phyloP scores from a whole-genome alignment of 805 yeast genomes.

The Pichia kluyveri region DNA sequence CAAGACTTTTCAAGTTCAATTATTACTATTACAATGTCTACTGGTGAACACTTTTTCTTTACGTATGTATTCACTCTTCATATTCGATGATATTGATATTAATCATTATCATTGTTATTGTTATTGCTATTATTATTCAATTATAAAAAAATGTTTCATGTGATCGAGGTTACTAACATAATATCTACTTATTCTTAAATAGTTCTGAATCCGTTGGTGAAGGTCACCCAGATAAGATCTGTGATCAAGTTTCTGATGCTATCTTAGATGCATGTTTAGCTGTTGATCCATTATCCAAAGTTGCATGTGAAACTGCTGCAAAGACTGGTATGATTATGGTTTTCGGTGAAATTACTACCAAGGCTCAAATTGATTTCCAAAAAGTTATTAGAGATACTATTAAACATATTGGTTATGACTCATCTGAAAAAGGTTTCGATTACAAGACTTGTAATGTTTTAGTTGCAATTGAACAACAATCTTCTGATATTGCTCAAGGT shows the following conservation, averaged over 20 bases:
- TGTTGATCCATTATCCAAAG: slow-evolving; percentile 95
- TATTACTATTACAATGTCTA: slow-evolving; percentile 9
- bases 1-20: background rate
- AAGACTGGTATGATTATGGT: slow-evolving; percentile 99
- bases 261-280: slow-evolving; percentile 94
- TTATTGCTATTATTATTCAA: too few species aligned
- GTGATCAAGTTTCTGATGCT: slow-evolving; percentile 99
- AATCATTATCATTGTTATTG: too few species aligned
- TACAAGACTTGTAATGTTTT: slow-evolving; percentile 98
- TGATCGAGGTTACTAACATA: slow-evolving; percentile 1
- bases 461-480: slow-evolving; percentile 99
- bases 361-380: slow-evolving; percentile 92
- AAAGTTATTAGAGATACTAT: slow-evolving; percentile 96
- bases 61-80: slow-evolving; percentile 15
- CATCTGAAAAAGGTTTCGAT: slow-evolving; percentile 94
- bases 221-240: slow-evolving; percentile 92
- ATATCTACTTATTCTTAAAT: slow-evolving; percentile 28
- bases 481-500: slow-evolving; percentile 99
- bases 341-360: slow-evolving; percentile 98
- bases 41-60: slow-evolving; percentile 24
- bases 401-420: slow-evolving; percentile 96
- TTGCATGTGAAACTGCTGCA: slow-evolving; percentile 98
- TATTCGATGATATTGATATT: background rate
- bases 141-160: too few species aligned
- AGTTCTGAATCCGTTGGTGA: slow-evolving; percentile 91